phyloP scores from a whole-genome alignment of 208 protist species.

The Novymonas esmeraldas region DNA sequence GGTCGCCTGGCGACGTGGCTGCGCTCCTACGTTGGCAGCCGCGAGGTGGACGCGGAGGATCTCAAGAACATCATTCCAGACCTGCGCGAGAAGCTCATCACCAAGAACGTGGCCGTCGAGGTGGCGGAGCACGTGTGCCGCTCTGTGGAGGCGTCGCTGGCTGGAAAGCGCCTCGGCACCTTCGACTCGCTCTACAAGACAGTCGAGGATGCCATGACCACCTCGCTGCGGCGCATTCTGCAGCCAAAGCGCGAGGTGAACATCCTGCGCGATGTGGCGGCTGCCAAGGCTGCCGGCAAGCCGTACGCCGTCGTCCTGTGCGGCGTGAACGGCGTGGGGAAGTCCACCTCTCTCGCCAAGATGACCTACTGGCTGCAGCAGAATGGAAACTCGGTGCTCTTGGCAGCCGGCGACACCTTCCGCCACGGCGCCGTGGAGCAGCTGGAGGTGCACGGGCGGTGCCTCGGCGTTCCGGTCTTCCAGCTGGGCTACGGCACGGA shows the following conservation, averaged over 20 bases:
- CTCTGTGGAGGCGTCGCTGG: conserved; percentile 91
- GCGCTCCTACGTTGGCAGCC: conserved; percentile 67
- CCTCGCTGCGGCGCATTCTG: conserved; percentile 94
- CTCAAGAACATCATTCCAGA: conserved; percentile 90
- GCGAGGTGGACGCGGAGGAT: conserved; percentile 87
- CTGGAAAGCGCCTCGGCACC: conserved; percentile 92
- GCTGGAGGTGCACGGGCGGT: conserved; percentile 95
- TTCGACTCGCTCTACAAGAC: conserved; percentile 88
- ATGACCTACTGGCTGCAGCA: conserved; percentile 96
- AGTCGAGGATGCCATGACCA: conserved; percentile 87
- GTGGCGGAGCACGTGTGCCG: conserved; percentile 96
- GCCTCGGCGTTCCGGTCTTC: conserved; percentile 95
- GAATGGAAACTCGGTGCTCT: conserved; percentile 92
- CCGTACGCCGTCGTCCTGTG: conserved; percentile 98
- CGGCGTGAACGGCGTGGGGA: conserved; percentile 99
- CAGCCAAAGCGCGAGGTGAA: conserved; percentile 96
- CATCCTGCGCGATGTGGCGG: conserved; percentile 93
- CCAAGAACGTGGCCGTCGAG: conserved; percentile 98
- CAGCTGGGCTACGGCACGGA: conserved; percentile 98
- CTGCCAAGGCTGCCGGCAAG: conserved; percentile 59
- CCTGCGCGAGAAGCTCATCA: conserved; percentile 94
- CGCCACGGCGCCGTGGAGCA: conserved; percentile 99
- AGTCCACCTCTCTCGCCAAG: conserved; percentile 99
- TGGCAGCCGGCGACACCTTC: conserved; percentile 99
- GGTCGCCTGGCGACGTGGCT: conserved; percentile 80